These are phyloP conservation scores for Gonapodya prolifera DNA, from an alignment of 192 early-diverging fungal genomes.

Conservation along the genomic window DNA sequence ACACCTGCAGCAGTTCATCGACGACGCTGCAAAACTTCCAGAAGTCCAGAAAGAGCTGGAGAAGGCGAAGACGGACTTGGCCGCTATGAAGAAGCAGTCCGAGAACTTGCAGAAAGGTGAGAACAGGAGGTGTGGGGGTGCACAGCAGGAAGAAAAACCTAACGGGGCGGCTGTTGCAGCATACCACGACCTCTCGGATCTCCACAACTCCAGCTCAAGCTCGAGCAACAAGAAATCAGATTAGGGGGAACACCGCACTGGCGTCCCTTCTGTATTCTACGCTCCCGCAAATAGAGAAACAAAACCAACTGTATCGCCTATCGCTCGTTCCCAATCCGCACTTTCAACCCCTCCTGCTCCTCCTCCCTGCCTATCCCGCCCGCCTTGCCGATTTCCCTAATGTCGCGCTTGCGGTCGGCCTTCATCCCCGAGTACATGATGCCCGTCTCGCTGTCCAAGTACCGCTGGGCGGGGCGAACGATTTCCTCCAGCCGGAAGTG, in stretches of 20 bases:
- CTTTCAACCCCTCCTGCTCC: neutral
- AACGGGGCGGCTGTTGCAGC: too few relatives aligned
- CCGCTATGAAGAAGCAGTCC: neutral
- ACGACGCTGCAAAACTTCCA: neutral
- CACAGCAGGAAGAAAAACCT: too few relatives aligned
- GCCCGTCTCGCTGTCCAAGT: neutral
- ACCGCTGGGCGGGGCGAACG: neutral
- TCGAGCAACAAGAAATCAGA: neutral
- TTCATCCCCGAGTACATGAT: neutral
- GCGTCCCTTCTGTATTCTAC: neutral
- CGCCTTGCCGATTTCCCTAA: neutral
- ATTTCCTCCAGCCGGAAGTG: slow-evolving; percentile 1
- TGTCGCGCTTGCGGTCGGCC: neutral
- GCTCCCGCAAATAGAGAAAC: neutral
- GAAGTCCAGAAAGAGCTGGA: neutral
- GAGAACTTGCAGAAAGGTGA: neutral
- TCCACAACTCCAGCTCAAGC: neutral
- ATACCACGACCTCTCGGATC: neutral
- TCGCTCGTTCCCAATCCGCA: neutral
- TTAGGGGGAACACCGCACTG: neutral
- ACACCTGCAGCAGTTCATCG: neutral
- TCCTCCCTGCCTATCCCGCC: neutral
- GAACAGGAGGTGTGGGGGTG: too few relatives aligned
- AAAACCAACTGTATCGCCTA: neutral
- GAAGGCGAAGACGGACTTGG: neutral